phyloP scores from a whole-genome alignment of 2,329 filamentous ascomycete genomes.

The Pseudocercospora fuligena region DNA sequence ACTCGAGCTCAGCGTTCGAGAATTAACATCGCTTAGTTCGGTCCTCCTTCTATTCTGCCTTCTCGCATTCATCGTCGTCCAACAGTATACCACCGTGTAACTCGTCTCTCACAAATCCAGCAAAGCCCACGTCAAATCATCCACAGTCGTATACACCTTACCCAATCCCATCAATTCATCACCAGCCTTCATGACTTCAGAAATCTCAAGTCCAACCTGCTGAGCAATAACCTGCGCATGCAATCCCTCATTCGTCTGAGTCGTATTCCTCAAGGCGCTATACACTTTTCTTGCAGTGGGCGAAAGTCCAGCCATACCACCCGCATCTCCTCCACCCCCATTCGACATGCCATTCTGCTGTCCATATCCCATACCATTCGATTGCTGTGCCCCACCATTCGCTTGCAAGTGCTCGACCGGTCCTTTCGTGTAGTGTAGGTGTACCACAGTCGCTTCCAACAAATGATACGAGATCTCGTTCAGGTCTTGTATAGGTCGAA shows the following conservation, averaged over 20 bases:
- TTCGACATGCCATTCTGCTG: constrained; percentile 26
- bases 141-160: constrained; percentile 85
- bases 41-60: too few relatives aligned
- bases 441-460: constrained; percentile 85
- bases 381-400: constrained; percentile 38
- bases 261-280: constrained; percentile 67
- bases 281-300: constrained; percentile 70
- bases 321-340: constrained; percentile 41
- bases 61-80: neutral
- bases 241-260: constrained; percentile 79
- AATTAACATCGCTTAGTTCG: too few relatives aligned
- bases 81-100: too few relatives aligned
- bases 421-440: constrained; percentile 80
- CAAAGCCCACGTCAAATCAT: constrained; percentile 90
- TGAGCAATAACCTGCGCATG: constrained; percentile 78
- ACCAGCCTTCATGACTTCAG: constrained; percentile 75
- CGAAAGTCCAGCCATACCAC: constrained; percentile 45
- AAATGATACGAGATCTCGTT: constrained; percentile 95
- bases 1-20: too few relatives aligned
- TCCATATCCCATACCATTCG: constrained; percentile 33
- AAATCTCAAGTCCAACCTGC: constrained; percentile 66
- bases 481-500: constrained; percentile 79
- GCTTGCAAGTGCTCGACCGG: constrained; percentile 55
- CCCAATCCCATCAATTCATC: constrained; percentile 78
- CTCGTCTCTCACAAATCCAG: constrained; percentile 63